Conservation (phyloP, 352 stramenopile genomes). For the Phytophthora pseudosyringae region DNA sequence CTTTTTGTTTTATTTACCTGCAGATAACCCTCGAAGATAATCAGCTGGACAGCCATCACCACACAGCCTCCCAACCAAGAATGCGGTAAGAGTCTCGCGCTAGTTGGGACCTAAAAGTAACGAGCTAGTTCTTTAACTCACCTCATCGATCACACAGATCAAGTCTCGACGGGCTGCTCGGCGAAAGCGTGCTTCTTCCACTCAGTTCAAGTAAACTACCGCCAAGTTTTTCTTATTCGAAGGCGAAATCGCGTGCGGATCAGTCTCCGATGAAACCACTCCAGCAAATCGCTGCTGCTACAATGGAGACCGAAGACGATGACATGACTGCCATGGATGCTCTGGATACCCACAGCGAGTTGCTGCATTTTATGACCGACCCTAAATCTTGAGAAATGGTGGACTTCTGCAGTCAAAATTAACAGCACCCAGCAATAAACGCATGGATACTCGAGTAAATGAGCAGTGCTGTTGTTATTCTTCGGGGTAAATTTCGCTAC, state of each 20-base stretch:
- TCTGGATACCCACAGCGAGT: constrained; percentile 47
- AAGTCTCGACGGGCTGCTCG: constrained; percentile 15
- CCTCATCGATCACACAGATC: not conserved
- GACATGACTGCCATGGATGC: constrained; percentile 1
- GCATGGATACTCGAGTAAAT: not conserved
- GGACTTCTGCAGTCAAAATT: not conserved
- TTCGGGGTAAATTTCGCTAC: constrained; percentile 12
- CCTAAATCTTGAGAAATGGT: not conserved
- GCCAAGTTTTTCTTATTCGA: constrained; percentile 6
- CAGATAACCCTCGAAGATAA: constrained; percentile 6
- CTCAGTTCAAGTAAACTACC: constrained; percentile 19
- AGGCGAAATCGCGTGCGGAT: not conserved
- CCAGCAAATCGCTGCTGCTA: not conserved
- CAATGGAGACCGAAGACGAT: not conserved
- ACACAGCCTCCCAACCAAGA: not conserved
- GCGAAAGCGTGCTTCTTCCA: constrained; percentile 56
- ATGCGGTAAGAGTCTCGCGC: constrained; percentile 4
- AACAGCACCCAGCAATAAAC: not conserved
- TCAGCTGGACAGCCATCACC: not conserved
- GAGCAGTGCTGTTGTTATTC: not conserved
- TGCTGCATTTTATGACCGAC: constrained; percentile 41
- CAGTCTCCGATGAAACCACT: constrained; percentile 5
- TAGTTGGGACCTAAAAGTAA: not conserved
- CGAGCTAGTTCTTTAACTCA: not conserved
- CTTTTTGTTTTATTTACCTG: not conserved